Evolutionary conservation across 2,329 filamentous ascomycete species (phyloP), one percentile per base, ranked within the genome.

Genomic region (Coniochaeta ligniaria): DNA sequence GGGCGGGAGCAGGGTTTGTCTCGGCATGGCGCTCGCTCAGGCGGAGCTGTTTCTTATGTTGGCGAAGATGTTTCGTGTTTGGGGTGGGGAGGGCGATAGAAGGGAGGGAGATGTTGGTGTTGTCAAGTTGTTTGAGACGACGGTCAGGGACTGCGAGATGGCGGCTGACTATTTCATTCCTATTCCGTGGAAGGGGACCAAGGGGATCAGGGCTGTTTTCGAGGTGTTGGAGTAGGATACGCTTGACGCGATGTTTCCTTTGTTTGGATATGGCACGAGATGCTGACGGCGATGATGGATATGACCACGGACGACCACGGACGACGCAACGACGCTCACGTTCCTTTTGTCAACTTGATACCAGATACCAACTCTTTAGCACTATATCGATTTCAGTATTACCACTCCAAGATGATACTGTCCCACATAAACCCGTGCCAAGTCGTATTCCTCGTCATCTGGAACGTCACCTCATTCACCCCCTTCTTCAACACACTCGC

Each of bases 81-180:
- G 54, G 54, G 54, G 54, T 8, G 54, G 28, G 6, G 31, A 38
- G 33, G 54, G 54, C 26, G 74, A 75, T 52, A 58, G 68, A 20
- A 65, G 72, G 33, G 59, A 63, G 6, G 73, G 71, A 24, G 73
- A 75, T 56, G 62, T 72, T 9, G 74, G 74, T 2, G 66, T 67
- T 8, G 61, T 75, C 12, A 71, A 66, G 59, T 69, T 76, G 56
- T 75, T 70, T 52, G 68, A 76, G 61, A 75, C 72, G 14, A 69
- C 69, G 38, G 64, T 69, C 9, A 66, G 67, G 57, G 73, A 75
- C 60, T 72, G 69, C 36, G 68, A 74, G 64, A 69, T 74, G 68
- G 73, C 72, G 17, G 69, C 71, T 24, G 73, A 76, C 59, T 75
- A 71, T 59, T 75, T 75, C 28, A 72, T 76, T 61, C 74, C 74